A percentile compares a stretch with the other conserved stretches of the same genome.
Evolutionary conservation across 2,329 filamentous ascomycete genomes (phyloP).

Genomic region (Sporothrix luriei): DNA sequence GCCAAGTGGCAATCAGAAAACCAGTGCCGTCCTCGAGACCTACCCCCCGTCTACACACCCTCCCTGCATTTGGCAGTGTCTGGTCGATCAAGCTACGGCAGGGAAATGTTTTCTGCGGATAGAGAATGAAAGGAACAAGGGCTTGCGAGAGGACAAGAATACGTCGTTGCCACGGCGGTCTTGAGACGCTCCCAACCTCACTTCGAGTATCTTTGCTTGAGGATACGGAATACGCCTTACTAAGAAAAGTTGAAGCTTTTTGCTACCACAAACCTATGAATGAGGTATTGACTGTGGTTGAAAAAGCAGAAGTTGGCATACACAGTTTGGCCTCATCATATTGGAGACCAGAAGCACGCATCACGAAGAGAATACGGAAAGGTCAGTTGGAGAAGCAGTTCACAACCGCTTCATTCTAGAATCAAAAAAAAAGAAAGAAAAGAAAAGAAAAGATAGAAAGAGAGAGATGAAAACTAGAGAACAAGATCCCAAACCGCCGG

Average conservation of each 20-base stretch:
- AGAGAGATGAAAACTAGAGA: too few species aligned
- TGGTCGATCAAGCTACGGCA: background rate
- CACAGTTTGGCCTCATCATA: background rate
- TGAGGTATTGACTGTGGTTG: too few species aligned
- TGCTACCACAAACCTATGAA: too few species aligned
- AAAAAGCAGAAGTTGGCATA: background rate
- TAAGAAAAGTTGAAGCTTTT: background rate
- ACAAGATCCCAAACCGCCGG: background rate
- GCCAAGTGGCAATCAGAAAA: background rate
- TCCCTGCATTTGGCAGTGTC: background rate
- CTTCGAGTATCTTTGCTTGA: too few species aligned
- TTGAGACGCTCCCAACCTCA: too few species aligned
- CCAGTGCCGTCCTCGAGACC: background rate
- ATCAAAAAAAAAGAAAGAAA: too few species aligned
- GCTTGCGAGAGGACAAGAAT: background rate
- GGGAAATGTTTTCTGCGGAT: background rate
- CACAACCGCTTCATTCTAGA: too few species aligned
- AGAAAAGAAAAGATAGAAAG: too few species aligned
- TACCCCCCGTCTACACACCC: background rate
- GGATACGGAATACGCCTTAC: background rate
- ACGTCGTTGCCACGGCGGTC: too few species aligned
- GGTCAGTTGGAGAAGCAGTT: slow-evolving; percentile 4
- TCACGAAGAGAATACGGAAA: slow-evolving; percentile 29
- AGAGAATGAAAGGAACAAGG: background rate
- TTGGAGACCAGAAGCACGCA: slow-evolving; percentile 20